Evolutionary conservation across 257 asterid genomes (phyloP).

Genomic region (Nicotiana obtusifolia): DNA sequence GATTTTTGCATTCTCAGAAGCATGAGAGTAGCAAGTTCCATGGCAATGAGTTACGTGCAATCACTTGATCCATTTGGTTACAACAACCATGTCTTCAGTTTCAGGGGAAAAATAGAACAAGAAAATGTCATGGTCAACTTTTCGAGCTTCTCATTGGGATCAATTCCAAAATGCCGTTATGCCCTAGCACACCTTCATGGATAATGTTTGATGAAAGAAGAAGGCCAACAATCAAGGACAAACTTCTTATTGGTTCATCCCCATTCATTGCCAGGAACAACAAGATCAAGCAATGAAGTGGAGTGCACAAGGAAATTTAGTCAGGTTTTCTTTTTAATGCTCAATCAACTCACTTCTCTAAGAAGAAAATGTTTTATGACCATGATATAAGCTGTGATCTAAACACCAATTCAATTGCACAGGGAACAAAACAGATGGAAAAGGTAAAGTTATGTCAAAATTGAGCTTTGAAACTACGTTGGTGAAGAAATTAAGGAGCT

Average conservation of each 20-base stretch:
- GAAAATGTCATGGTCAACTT: neutral
- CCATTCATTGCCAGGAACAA: slow-evolving; percentile 5
- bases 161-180: neutral
- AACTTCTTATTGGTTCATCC: neutral
- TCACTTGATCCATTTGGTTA: neutral
- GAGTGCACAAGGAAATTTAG: neutral
- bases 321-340: neutral
- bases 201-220: neutral
- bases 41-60: neutral
- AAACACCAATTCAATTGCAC: neutral
- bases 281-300: neutral
- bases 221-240: neutral
- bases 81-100: neutral
- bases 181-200: neutral
- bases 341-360: neutral
- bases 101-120: slow-evolving; percentile 3
- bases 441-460: neutral
- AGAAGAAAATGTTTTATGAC: neutral
- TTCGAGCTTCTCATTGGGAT: neutral
- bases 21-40: neutral
- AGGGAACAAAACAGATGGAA: neutral
- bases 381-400: neutral
- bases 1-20: neutral
- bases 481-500: slow-evolving; percentile 11
- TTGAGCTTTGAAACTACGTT: neutral